Base-by-base conservation (phyloP, 495 filamentous ascomycete genomes). In the Eremomyces bilateralis region DNA sequence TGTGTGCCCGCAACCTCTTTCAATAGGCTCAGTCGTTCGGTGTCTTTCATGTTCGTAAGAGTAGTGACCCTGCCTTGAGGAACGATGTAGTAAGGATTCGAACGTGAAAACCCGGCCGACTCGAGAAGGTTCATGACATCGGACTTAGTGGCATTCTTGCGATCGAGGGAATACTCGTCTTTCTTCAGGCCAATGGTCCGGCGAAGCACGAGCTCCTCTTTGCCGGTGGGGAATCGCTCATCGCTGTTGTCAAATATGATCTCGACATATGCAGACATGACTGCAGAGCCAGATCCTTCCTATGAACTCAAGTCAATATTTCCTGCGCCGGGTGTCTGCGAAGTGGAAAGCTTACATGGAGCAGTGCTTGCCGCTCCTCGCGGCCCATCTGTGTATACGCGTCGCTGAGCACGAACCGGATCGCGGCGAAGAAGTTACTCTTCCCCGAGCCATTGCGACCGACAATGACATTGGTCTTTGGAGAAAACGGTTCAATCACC, bases 341-440 rank as follows among this genome's bases (percentile, higher is more conserved):
- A n/a, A n/a, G n/a, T n/a, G n/a, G n/a, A n/a, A 8, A 13, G 52
- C 67, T 20, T 61, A 73, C 69, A 51, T 97, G 88, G 3, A 99
- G 65, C 6, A 99, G 71, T 18, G 80, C 83, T 53, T 90, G 79
- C 20, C 88, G 82, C 64, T 95, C 85, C 52, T 99, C 90, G 41
- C 88, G 73, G 31, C 76, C 80, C 70, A 99, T 80, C 51, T 92
- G 80, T 15, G 78, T 85, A 56, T 99, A 99, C 35, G 80, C 83
- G 73, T 97, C 83, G 53, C 84, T 88, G 40, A 99, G 75, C 17
- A 94, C 88, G 53, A 99, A 99, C 15, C 84, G 84, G 59, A 99
- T 94, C 20, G 88, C 88, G 28, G 85, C 88, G 56, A 99, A 99
- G 69, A 99, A 99, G 60, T 99, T 99, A 53, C 82, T 92, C 64